Evolutionary conservation across 1,284 basidiomycete species (phyloP).

Genomic region (Grifola frondosa): DNA sequence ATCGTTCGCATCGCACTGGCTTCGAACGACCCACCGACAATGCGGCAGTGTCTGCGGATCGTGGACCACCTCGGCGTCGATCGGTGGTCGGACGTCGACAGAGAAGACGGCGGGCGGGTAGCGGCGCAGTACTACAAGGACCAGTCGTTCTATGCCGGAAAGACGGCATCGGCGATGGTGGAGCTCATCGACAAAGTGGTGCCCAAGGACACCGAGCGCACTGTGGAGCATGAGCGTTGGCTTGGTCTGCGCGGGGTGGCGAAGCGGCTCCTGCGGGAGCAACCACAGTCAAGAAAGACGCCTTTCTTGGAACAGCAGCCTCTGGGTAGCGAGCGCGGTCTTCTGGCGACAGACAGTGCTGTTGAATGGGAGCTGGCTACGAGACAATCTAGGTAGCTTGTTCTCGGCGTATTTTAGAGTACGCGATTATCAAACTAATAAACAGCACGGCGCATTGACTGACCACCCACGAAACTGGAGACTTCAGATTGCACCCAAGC

Average conservation of each 20-base stretch:
- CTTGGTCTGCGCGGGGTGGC: constrained; percentile 18
- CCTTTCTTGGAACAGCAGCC: constrained; percentile 23
- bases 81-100: not conserved
- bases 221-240: constrained; percentile 18
- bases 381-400: not conserved
- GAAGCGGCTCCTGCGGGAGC: constrained; percentile 11
- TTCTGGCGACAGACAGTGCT: constrained; percentile 18
- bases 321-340: constrained; percentile 19
- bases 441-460: not conserved
- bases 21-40: constrained; percentile 44
- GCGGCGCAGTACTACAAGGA: constrained; percentile 14
- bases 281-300: constrained; percentile 8
- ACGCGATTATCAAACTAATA: not conserved
- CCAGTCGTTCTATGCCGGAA: constrained; percentile 19
- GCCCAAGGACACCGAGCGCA: constrained; percentile 13
- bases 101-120: not conserved
- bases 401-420: too few species aligned
- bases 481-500: too few species aligned
- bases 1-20: constrained; percentile 55
- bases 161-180: constrained; percentile 22
- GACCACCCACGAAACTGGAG: too few species aligned
- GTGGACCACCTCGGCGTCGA: constrained; percentile 42
- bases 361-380: constrained; percentile 11
- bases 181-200: constrained; percentile 21
- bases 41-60: constrained; percentile 61